Percentiles rank a stretch among this genome's conserved stretches.
These are phyloP conservation scores for Rosellinia necatrix DNA, from an alignment of 2,329 filamentous ascomycete species.

Conservation along the genomic window DNA sequence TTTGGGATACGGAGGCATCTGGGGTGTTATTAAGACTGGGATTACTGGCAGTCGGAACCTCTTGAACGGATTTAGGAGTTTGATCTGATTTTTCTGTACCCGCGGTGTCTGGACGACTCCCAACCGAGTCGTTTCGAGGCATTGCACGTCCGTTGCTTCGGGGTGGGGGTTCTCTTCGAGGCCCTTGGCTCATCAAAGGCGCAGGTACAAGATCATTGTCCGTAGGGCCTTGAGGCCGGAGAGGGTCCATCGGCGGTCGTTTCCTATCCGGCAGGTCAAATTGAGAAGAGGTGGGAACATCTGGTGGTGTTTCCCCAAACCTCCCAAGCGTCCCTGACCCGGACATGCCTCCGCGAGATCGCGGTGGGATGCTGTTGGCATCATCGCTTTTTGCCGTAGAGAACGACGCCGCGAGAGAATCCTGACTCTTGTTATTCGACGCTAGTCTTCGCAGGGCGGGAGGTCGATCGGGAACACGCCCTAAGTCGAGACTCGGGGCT, in stretches of 20 bases:
- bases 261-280: slow-evolving; percentile 65
- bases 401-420: slow-evolving; percentile 57
- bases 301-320: slow-evolving; percentile 45
- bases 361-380: slow-evolving; percentile 53
- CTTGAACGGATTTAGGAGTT: slow-evolving; percentile 24
- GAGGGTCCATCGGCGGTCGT: slow-evolving; percentile 68
- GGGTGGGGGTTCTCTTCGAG: slow-evolving; percentile 56
- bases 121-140: slow-evolving; percentile 50
- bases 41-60: slow-evolving; percentile 16
- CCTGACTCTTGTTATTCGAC: slow-evolving; percentile 60
- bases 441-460: slow-evolving; percentile 52
- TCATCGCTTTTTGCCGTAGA: slow-evolving; percentile 56
- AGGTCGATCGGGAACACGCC: slow-evolving; percentile 47
- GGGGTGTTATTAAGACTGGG: slow-evolving; percentile 27
- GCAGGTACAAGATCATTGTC: slow-evolving; percentile 63
- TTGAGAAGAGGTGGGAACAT: slow-evolving; percentile 43
- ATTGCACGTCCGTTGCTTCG: slow-evolving; percentile 56
- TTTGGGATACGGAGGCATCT: slow-evolving; percentile 31
- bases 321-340: slow-evolving; percentile 47
- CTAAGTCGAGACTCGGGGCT: slow-evolving; percentile 57
- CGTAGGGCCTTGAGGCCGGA: slow-evolving; percentile 51
- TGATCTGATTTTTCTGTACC: slow-evolving; percentile 42
- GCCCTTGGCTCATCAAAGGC: slow-evolving; percentile 58
- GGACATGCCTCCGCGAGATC: slow-evolving; percentile 56
- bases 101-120: slow-evolving; percentile 40